Base-by-base conservation (phyloP, 208 protist species). In the Crithidia thermophila region DNA sequence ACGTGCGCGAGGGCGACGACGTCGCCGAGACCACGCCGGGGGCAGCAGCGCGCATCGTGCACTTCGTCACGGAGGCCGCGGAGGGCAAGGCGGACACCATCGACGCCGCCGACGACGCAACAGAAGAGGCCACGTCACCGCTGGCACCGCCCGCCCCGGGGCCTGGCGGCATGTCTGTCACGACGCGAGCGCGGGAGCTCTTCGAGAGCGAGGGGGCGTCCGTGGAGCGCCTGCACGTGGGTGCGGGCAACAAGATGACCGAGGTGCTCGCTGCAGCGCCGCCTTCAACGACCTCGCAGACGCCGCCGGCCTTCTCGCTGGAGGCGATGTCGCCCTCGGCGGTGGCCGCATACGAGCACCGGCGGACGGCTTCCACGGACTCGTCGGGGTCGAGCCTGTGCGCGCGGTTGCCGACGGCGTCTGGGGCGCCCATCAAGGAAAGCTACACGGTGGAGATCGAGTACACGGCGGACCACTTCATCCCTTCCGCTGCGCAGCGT, bases 361-460 rank as follows among this genome's bases (percentile, higher is more conserved):
- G 43, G 27, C 3, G 58, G 1, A 53, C 3, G 31, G n/a, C 43
- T 1, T 40, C 43, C 13, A 43, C 58, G 0, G 58, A 51, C 43
- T 64, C 43, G 9, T 53, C 43, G 42, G 10, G 39, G 20, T 7
- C n/a, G 31, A 45, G 43, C 45, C 3, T 23, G 31, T 20, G 4
- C 1, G 31, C 58, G 8, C 42, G 45, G 18, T 43, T 33, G 9
- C 31, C 43, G 33, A 53, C 58, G 10, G 20, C 43, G 7, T 42
- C 28, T n/a, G 42, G 36, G 1, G 20, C 13, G 21, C 1, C 28
- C 13, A 45, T 46, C 11, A 57, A 6, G 25, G 36, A 37, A 37
- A 63, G 59, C 36, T 74, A 57, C 46, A 74, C 67, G 7, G 67
- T 74, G 31, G 67, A 74, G 43, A 47, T 74, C 9, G 57, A 67